Base-by-base conservation (phyloP, 2,329 filamentous ascomycete species). In the Furcasterigmium furcatum region DNA sequence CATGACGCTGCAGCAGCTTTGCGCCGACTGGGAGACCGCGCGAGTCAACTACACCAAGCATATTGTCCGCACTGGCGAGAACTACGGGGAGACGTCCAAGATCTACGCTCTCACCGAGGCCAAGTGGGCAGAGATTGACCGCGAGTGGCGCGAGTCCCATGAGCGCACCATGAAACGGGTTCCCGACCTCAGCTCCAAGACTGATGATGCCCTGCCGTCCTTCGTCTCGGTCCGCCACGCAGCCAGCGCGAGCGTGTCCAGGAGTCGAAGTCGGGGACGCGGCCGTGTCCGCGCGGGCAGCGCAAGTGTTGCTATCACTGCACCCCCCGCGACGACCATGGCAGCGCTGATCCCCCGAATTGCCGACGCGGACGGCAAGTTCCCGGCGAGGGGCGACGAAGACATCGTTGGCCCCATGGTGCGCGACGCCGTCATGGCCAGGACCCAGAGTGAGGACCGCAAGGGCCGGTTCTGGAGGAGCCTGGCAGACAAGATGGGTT, bases 391-490 rank as follows among this genome's bases (percentile, higher is more conserved):
- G 25, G 91, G 91, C 43, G 91, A 96, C 58, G 86, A 91, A 56
- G 91, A 95, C 64, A 95, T 96, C 61, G 90, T 96, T 38, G 91
- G 91, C 2, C 91, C 91, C 7, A 96, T 96, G 91, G 81, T 83
- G 55, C 77, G 79, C 12, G 76, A 80, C 53, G 70, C 71, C 32
- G 67, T 72, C 51, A 81, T 81, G 77, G 63, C 66, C 24, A 67
- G 73, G 39, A 64, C 67, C 13, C 62, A 61, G 39, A 70, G 66
- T 46, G 72, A 75, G 38, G 70, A 72, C 52, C 67, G 67, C 52
- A 71, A 67, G 51, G 58, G 65, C 16, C 68, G 70, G 43, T 77
- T 78, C 57, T 71, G 74, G 70, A 74, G 69, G 55, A 71, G 56
- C 48, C 59, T 78, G 14, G 72, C 67, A 27, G 73, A 67, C 42